Percentiles rank a stretch among this genome's conserved stretches.
These are phyloP conservation scores for Oryza nivara DNA, from an alignment of 176 grass and related monocot genomes.

Conservation along the genomic window DNA sequence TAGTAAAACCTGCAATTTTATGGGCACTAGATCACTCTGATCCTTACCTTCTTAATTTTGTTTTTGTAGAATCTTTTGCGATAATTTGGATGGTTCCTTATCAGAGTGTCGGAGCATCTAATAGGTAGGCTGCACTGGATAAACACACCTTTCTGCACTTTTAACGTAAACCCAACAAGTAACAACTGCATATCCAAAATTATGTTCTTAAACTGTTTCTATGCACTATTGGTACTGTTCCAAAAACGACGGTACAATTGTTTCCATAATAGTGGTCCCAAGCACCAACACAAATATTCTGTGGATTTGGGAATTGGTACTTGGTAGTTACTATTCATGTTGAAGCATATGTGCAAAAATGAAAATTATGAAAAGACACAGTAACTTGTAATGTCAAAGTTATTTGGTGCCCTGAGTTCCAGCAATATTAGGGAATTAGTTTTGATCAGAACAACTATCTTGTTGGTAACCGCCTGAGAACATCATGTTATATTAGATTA, in stretches of 20 bases:
- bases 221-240: background rate
- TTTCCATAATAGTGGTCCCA: slow-evolving; percentile 28
- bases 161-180: slow-evolving; percentile 23
- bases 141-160: slow-evolving; percentile 5
- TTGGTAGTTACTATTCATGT: slow-evolving; percentile 27
- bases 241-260: background rate
- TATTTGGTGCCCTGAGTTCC: background rate
- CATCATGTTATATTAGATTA: slow-evolving; percentile 12
- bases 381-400: slow-evolving; percentile 22
- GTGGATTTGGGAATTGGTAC: background rate
- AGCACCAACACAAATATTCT: slow-evolving; percentile 2
- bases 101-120: slow-evolving; percentile 34
- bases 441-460: slow-evolving; percentile 2
- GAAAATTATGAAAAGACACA: slow-evolving; percentile 15
- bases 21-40: slow-evolving; percentile 37
- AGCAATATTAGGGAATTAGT: background rate
- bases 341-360: slow-evolving; percentile 9
- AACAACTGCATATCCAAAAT: slow-evolving; percentile 4
- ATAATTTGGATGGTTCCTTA: slow-evolving; percentile 41
- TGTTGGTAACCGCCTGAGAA: background rate
- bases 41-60: slow-evolving; percentile 25
- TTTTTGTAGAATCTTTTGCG: slow-evolving; percentile 49
- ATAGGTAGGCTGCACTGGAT: slow-evolving; percentile 33
- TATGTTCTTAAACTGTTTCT: background rate
- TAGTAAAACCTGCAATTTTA: slow-evolving; percentile 27